Evolutionary conservation across 2,329 filamentous ascomycete genomes (phyloP).

Genomic region (Aspergillus hiratsukae): DNA sequence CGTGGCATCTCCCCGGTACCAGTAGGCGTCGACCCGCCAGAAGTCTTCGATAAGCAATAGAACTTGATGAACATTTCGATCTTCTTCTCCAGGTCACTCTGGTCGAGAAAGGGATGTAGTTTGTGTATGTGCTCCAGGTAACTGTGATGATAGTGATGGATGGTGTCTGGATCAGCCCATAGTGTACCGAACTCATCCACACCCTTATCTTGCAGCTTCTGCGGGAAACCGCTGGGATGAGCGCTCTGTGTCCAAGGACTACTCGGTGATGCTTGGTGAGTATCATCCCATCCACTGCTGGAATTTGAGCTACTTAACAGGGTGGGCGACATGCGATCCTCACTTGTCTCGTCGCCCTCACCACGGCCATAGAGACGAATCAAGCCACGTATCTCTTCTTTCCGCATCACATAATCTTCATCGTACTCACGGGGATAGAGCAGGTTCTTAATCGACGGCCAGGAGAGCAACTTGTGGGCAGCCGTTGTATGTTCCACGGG

Average conservation of each 20-base stretch:
- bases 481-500: slow-evolving; percentile 84
- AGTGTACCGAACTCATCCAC: slow-evolving; percentile 49
- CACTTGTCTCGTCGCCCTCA: slow-evolving; percentile 62
- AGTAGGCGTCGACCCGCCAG: slow-evolving; percentile 1
- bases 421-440: slow-evolving; percentile 54
- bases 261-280: slow-evolving; percentile 41
- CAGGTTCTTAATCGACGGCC: slow-evolving; percentile 64
- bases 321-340: slow-evolving; percentile 40
- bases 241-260: slow-evolving; percentile 49
- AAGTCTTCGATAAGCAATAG: slow-evolving; percentile 37
- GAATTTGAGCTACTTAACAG: slow-evolving; percentile 20
- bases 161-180: slow-evolving; percentile 49
- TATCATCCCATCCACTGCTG: slow-evolving; percentile 19
- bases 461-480: slow-evolving; percentile 74
- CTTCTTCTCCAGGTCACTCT: slow-evolving; percentile 47
- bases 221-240: slow-evolving; percentile 22
- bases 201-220: slow-evolving; percentile 41
- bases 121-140: slow-evolving; percentile 59
- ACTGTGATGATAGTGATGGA: slow-evolving; percentile 49
- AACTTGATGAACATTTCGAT: slow-evolving; percentile 48
- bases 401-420: slow-evolving; percentile 70
- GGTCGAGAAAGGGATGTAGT: slow-evolving; percentile 61
- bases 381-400: slow-evolving; percentile 67
- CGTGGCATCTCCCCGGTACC: slow-evolving; percentile 23
- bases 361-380: slow-evolving; percentile 74